A percentile compares a stretch with the other conserved stretches of the same genome.
These are phyloP conservation scores for Peribolospora kevripleyi DNA, from an alignment of 768 basidiomycete genomes.

Conservation along the genomic window DNA sequence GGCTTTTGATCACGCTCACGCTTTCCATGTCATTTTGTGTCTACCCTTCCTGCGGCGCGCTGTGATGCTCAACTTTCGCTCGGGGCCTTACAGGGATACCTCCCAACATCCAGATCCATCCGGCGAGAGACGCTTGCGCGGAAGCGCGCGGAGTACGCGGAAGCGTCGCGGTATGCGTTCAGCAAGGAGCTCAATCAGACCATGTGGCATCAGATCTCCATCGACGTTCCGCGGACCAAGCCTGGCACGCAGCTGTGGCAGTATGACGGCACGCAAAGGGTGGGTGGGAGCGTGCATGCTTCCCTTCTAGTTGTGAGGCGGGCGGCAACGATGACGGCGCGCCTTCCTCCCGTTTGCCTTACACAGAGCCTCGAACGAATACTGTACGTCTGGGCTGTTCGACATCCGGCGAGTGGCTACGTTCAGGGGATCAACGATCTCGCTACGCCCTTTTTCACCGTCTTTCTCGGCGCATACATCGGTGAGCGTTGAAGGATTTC, in stretches of 20 bases:
- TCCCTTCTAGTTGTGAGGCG: not conserved
- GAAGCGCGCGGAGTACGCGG: conserved; percentile 77
- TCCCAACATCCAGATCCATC: conserved; percentile 56
- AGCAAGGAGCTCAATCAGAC: conserved; percentile 76
- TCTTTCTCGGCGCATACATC: conserved; percentile 85
- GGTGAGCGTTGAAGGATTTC: conserved; percentile 26
- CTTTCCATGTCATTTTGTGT: not conserved
- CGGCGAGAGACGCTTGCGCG: conserved; percentile 53
- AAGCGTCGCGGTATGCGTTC: conserved; percentile 72
- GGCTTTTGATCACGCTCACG: not conserved
- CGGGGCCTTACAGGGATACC: conserved; percentile 45
- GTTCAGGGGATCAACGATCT: conserved; percentile 99
- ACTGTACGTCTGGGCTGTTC: conserved; percentile 94
- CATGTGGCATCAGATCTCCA: conserved; percentile 99
- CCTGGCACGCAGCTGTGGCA: conserved; percentile 83
- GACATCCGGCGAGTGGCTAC: conserved; percentile 94
- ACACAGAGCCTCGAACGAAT: conserved; percentile 71
- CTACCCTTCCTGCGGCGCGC: not conserved
- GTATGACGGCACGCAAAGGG: conserved; percentile 67
- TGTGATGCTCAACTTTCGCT: conserved; percentile 2
- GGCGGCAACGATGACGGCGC: not conserved
- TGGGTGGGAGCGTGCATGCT: conserved; percentile 21
- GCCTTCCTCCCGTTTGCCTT: not conserved
- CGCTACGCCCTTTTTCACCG: conserved; percentile 90
- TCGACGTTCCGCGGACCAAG: conserved; percentile 84